Evolutionary conservation across 331 rosid species (phyloP), one percentile per base, ranked within the genome.

Genomic region (Ulmus americana): DNA sequence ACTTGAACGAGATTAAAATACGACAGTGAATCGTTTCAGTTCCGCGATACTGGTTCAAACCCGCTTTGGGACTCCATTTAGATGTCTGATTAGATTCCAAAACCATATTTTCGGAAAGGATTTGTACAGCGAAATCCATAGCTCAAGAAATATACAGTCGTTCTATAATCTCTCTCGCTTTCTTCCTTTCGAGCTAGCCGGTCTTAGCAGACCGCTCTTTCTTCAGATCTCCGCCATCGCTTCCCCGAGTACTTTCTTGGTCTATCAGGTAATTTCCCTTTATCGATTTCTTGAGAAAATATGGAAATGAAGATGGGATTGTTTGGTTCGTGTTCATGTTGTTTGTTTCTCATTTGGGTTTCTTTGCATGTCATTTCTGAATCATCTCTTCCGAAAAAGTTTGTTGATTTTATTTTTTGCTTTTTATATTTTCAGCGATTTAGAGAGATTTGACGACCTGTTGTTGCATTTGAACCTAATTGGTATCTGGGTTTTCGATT

Each of bases 191-290:
- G 45, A 7, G 15, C 43, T 12, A 60, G 41, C 39, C 14, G 67
- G 13, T 68, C 57, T 61, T 49, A 18, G 16, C 62, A 20, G 64
- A 59, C 48, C 64, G 40, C 1, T 59, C 0, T 39, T 8, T 42
- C 64, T 35, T 38, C 61, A 50, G 73, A 14, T 64, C 61, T 42
- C 28, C 55, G 28, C 67, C 45, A 6, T 12, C 42, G 39, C 42
- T 54, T 38, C 56, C 12, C 42, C 11, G 10, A 45, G 11, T 6
- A 39, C 58, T 65, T 70, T 65, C 70, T 47, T 60, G 48, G 68
- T n/a, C n/a, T 20, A 8, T 11, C 50, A 8, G 86, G 88, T 82
- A 82, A 82, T 45, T 74, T 48, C 20, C 35, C 49, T 14, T 47
- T 56, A 14, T 50, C 41, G 4, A 6, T 49, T 64, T 52, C 28